phyloP scores from a whole-genome alignment of 2,329 filamentous ascomycete genomes.

The Setomelanomma holmii region DNA sequence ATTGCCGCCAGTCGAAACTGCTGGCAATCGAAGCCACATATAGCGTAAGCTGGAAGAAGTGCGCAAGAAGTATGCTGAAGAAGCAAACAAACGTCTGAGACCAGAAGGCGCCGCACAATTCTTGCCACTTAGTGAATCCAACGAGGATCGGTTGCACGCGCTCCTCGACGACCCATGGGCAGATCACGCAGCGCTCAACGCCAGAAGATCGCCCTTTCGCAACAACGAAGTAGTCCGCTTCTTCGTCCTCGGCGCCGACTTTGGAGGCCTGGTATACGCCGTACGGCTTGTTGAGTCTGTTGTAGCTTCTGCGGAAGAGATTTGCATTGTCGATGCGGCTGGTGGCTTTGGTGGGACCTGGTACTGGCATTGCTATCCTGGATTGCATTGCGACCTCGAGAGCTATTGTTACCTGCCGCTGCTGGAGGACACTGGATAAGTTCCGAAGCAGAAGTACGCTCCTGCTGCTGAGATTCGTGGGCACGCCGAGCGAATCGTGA shows the following conservation, averaged over 20 bases:
- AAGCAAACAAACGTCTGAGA: too few relatives aligned
- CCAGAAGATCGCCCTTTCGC: too few relatives aligned
- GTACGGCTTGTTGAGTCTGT: constrained; percentile 44
- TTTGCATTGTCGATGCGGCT: constrained; percentile 51
- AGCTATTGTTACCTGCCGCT: constrained; percentile 65
- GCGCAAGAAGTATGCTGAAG: too few relatives aligned
- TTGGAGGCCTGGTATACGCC: constrained; percentile 48
- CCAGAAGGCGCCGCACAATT: too few relatives aligned
- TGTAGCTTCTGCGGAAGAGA: constrained; percentile 41
- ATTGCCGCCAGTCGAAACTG: too few relatives aligned
- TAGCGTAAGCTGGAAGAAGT: too few relatives aligned
- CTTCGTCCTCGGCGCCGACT: constrained; percentile 51
- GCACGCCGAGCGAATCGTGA: constrained; percentile 44
- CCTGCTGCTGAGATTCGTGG: constrained; percentile 53
- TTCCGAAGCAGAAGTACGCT: constrained; percentile 58
- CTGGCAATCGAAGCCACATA: too few relatives aligned
- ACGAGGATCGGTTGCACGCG: too few relatives aligned
- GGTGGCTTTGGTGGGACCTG: constrained; percentile 55
- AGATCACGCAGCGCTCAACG: too few relatives aligned
- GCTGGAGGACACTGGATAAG: constrained; percentile 65
- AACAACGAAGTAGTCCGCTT: too few relatives aligned
- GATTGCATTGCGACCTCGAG: constrained; percentile 64
- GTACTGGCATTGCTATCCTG: constrained; percentile 58
- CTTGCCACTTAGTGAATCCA: too few relatives aligned
- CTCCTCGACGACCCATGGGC: too few relatives aligned